Evolutionary conservation across 129 eudicot genomes (phyloP), one percentile per base, ranked within the genome.

Genomic region (Artemisia annua): DNA sequence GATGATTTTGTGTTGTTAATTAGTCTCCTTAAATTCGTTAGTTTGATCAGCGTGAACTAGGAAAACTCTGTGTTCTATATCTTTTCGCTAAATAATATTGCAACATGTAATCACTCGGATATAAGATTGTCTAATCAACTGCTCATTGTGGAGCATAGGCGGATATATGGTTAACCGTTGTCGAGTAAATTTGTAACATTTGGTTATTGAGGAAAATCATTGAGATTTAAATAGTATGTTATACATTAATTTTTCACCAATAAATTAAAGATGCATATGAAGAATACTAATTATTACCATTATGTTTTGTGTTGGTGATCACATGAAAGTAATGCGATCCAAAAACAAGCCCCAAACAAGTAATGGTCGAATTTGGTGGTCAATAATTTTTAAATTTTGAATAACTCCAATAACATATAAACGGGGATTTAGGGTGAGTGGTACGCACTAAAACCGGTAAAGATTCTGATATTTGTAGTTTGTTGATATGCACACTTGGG

Each of bases 401-500:
- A 76, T 76, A 76, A 58, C 6, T 76, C 80, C 80, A 76, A 67
- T 58, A 15, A 64, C 72, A 75, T 35, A 35, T 35, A 35, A 35
- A 52, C 55, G 18, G 72, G 48, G 52, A 52, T 56, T 56, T 48
- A 67, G 73, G 61, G 63, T 58, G 75, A 58, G 68, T 67, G 69
- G 63, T 69, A 48, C 46, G 69, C 75, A 62, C 62, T 28, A 73
- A n/a, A 72, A 62, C 30, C 51, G 32, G 48, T 68, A 66, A 58
- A 75, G 67, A 75, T 67, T 75, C 66, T 75, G 79, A 73, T 73
- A 50, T 73, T 73, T 73, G 77, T 48, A 73, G 35, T 17, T 60
- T 72, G 11, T 63, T 26, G 32, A 49, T 50, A 7, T 64, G 19
- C 69, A 17, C 64, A 53, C 52, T 60, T 72, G 68, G 60, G 60